Evolutionary conservation across 2,329 filamentous ascomycete genomes (phyloP).

Genomic region (Rutstroemia sp.): DNA sequence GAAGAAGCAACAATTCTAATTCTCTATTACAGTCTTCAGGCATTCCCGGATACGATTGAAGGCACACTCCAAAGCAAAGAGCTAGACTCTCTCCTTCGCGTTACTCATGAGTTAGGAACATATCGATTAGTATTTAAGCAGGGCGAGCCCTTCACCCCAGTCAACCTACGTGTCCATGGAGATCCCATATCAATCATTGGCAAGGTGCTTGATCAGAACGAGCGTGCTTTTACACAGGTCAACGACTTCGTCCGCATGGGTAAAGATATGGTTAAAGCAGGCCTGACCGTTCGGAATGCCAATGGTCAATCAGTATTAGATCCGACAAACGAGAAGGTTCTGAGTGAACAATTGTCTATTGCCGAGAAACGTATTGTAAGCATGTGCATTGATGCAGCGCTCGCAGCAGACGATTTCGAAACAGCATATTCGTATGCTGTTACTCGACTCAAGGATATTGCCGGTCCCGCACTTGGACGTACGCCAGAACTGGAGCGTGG

Average conservation of each 20-base stretch:
- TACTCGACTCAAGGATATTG: constrained; percentile 50
- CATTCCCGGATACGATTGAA: constrained; percentile 53
- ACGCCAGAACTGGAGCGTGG: constrained; percentile 16
- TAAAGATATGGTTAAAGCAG: constrained; percentile 55
- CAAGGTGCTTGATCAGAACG: constrained; percentile 70
- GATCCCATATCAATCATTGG: constrained; percentile 68
- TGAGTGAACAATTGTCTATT: constrained; percentile 29
- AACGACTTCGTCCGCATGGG: constrained; percentile 67
- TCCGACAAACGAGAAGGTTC: constrained; percentile 7
- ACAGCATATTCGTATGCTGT: constrained; percentile 80
- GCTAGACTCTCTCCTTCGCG: constrained; percentile 57
- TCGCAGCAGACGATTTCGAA: constrained; percentile 74
- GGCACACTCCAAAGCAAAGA: constrained; percentile 45
- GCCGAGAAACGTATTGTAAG: constrained; percentile 63
- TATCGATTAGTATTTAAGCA: constrained; percentile 74
- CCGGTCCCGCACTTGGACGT: constrained; percentile 23
- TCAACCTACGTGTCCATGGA: constrained; percentile 66
- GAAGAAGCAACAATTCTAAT: background rate
- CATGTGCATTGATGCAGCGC: constrained; percentile 73
- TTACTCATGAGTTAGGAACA: constrained; percentile 67
- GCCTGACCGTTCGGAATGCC: constrained; percentile 32
- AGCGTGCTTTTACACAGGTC: constrained; percentile 64
- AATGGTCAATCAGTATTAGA: constrained; percentile 5
- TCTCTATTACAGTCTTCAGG: constrained; percentile 43
- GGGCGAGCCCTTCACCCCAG: constrained; percentile 71